A percentile compares a stretch with the other conserved stretches of the same genome.
phyloP scores from a whole-genome alignment of 2,329 filamentous ascomycete genomes.

The Microdochium trichocladiopsis region DNA sequence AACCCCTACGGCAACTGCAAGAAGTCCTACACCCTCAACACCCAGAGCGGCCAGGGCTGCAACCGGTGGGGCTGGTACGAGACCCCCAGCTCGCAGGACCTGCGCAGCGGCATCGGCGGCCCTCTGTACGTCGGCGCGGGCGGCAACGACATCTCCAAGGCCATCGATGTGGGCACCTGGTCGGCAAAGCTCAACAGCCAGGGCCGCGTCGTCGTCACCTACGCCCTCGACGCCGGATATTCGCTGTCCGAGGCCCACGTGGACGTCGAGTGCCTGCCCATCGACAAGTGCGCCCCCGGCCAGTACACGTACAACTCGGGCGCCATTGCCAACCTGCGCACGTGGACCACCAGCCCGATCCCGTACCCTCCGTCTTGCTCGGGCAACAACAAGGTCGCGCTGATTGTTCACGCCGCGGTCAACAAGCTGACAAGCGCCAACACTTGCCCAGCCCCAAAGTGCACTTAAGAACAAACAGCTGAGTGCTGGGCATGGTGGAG shows the following conservation, averaged over 20 bases:
- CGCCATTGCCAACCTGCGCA: neutral
- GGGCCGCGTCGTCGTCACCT: constrained; percentile 10
- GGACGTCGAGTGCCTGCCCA: constrained; percentile 9
- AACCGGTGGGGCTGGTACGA: constrained; percentile 12
- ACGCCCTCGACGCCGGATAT: neutral
- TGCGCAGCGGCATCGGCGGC: constrained; percentile 6
- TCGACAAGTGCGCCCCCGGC: neutral
- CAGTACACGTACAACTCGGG: neutral
- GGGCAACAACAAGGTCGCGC: neutral
- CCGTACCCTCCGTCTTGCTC: neutral
- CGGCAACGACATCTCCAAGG: constrained; percentile 11
- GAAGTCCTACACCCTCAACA: constrained; percentile 7
- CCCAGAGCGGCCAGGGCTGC: constrained; percentile 8
- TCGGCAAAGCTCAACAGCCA: constrained; percentile 4
- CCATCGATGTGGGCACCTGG: constrained; percentile 3
- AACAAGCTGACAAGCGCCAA: neutral
- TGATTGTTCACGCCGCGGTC: neutral
- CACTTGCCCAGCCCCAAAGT: neutral
- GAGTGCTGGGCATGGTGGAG: too few species aligned
- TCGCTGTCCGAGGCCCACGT: constrained; percentile 7
- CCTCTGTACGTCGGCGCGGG: constrained; percentile 8
- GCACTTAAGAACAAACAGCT: too few species aligned
- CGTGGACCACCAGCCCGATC: neutral
- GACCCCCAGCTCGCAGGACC: constrained; percentile 6
- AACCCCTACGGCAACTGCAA: neutral